Evolutionary conservation across 192 early-diverging fungal genomes (phyloP), one percentile per base, ranked within the genome.

Genomic region (Diversispora eburnea): DNA sequence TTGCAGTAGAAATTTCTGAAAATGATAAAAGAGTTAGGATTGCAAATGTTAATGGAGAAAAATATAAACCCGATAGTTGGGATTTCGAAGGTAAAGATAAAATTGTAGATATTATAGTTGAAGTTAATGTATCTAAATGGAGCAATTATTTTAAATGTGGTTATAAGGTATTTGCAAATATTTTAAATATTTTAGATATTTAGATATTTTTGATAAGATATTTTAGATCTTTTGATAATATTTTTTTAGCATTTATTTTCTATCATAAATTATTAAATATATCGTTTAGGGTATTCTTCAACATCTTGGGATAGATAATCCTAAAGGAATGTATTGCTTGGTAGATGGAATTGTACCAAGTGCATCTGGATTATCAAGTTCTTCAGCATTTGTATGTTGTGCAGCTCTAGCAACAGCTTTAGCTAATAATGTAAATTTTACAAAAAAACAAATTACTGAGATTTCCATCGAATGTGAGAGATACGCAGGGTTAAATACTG

Each of bases 121-220:
- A 83, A 4, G 73, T 80, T 8, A 75, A 77, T 46, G 43, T 78
- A 67, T 87, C 89, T 67, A 88, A 91, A 64, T 98, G 95, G 95
- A 85, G 85, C 68, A 95, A 94, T 80, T 98, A 98, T 82, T 95
- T 95, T 79, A 89, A 91, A 81, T 93, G 93, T 77, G 94, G 93
- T 8, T 95, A 94, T 82, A 92, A 91, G 81, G 87, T 85, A 81
- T 33, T 33, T 33, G 2, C 25, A 33, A 33, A 33, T 33, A 33
- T 33, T 2, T 2, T 0, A 33, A 2, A 33, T 33, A 33, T 33
- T 33, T 33, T 33, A 33, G 25, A 33, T 33, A 33, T 33, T 33
- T 33, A 33, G 25, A 1, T 33, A 33, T 33, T 33, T 33, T 33
- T 52, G 17, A 10, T 5, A 54, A 59, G 17, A 10, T 5, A 54